Evolutionary conservation across 257 asterid species (phyloP), one percentile per base, ranked within the genome.

Genomic region (Scutellaria minor): DNA sequence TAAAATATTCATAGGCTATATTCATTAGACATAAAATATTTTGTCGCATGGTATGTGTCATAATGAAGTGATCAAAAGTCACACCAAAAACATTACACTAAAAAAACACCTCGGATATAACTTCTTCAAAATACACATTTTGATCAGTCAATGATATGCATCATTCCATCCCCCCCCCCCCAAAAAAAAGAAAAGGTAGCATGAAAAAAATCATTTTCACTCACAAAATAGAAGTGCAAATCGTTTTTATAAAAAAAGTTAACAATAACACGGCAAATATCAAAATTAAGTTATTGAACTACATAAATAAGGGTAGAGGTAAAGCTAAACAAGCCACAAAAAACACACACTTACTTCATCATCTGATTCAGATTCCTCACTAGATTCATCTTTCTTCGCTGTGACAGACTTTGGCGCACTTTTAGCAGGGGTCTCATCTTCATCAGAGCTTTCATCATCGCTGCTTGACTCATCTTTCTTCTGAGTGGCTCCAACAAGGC

Each of bases 301-400:
- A 18, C 5, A 24, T 1, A 24, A 24, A 13, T 5, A 9, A 27
- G 18, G 18, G 63, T 51, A n/a, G 12, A 58, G 3, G 1, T 27
- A 20, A 48, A n/a, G 20, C 24, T 11, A 54, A 12, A 58, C 31
- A 31, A 59, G 24, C 42, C 20, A 1, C 20, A 1, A 40, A 45
- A 13, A 18, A 42, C 10, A 47, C 45, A 53, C 70, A 58, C 75
- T 73, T 31, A 58, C 84, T 48, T 81, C 82, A 40, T 78, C 81
- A 65, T 78, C 84, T 18, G 87, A 75, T 5, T 74, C 78, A 7
- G 77, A 73, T 54, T 74, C 78, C 11, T 73, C 78, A 65, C 78
- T 74, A 45, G 73, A 56, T 20, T 74, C 78, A 2, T 46, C 73
- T 15, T 66, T 74, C 68, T 74, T 74, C 46, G 65, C 51, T 0